Evolutionary conservation across 208 protist genomes (phyloP), one percentile per base, ranked within the genome.

Genomic region (Leishmania tropica): DNA sequence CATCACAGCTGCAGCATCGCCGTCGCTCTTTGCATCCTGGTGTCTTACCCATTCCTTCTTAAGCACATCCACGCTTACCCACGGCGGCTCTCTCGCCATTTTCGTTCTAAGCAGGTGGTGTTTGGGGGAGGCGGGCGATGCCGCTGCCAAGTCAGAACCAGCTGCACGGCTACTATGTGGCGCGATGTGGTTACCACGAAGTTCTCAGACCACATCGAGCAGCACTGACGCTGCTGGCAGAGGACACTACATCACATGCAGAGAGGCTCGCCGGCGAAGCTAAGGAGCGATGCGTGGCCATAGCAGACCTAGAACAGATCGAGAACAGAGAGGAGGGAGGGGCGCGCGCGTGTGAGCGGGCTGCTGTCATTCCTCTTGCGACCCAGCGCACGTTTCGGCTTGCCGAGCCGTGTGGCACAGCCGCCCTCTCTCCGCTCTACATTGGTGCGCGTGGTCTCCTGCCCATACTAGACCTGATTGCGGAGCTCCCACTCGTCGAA

Each of bases 361-460:
- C 81, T n/a, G 54, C 75, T 17, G 77, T 87, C 19, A 76, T 85
- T 19, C 83, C 88, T 21, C 85, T 94, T 8, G 73, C 85, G 0
- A 45, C 72, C 21, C 83, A 74, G 74, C 86, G 28, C 75, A 79
- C 60, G 67, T 88, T 93, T 28, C 68, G 78, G 6, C 76, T 93
- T 2, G 48, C 11, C 51, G 56, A 76, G 47, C 40, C n/a, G 10
- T 72, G 40, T 19, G 77, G 35, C 56, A 73, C 40, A 62, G 56
- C 76, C 60, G 45, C 17, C 37, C 73, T 40, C 19, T 65, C 47
- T 8, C 76, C 64, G 0, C 75, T 95, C 47, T 88, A 94, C 56
- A 80, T 96, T 15, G 93, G 93, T 40, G 86, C 90, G 28, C 93
- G 90, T 58, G 93, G 93, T 2, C 85, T 93, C 79, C 71, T 96